Conservation (phyloP, 2,329 filamentous ascomycete genomes). For the Colletotrichum abscissum region DNA sequence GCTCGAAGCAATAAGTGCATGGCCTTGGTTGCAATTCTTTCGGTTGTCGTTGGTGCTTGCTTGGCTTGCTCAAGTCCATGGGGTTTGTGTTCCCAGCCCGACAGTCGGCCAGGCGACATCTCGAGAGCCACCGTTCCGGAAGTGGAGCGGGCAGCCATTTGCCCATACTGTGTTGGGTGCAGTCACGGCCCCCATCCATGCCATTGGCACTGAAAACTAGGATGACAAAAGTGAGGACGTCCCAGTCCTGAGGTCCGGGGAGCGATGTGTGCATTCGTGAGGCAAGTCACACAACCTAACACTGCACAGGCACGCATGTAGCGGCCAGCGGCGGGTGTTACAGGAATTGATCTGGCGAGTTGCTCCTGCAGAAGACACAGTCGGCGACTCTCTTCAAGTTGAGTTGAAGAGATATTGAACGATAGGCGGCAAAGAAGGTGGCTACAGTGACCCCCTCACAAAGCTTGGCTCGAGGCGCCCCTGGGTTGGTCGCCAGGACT, state of each 20-base stretch:
- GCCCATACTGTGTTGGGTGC: background rate
- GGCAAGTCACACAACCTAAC: background rate
- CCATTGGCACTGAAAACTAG: background rate
- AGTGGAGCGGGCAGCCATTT: background rate
- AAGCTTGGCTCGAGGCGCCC: background rate
- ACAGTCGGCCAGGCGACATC: background rate
- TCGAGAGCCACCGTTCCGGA: background rate
- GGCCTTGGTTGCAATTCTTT: background rate
- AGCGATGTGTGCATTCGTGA: background rate
- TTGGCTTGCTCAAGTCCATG: background rate
- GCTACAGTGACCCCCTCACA: slow-evolving; percentile 5
- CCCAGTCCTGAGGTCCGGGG: background rate
- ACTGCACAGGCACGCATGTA: background rate
- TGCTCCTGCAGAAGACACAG: background rate
- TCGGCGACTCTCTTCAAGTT: background rate
- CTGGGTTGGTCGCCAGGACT: background rate
- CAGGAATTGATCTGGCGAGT: background rate
- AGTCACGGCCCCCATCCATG: background rate
- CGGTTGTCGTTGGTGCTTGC: background rate
- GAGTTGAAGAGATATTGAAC: background rate
- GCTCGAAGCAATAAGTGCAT: background rate
- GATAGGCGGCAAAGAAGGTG: background rate
- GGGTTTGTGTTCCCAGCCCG: background rate
- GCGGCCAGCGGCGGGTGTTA: slow-evolving; percentile 17
- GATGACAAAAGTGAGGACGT: background rate